Conservation (phyloP, 225 moss, liverwort and hornwort genomes). For the Lunularia cruciata region DNA sequence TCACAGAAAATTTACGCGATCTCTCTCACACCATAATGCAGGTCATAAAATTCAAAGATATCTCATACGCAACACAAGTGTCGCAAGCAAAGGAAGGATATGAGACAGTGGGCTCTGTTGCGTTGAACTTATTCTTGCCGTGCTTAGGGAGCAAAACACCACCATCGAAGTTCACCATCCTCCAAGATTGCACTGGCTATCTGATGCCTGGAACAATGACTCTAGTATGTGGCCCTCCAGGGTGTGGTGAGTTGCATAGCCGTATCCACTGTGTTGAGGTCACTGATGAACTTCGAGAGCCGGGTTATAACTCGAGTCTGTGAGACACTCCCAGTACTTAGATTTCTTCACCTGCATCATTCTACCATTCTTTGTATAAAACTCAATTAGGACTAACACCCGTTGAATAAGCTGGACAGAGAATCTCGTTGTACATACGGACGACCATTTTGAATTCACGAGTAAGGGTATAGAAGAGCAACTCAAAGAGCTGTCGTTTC, state of each 20-base stretch:
- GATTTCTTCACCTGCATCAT: too few relatives aligned
- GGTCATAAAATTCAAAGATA: conserved; percentile 74
- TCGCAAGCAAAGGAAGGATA: conserved; percentile 58
- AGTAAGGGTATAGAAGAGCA: too few relatives aligned
- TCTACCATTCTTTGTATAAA: too few relatives aligned
- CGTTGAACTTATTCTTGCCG: conserved; percentile 56
- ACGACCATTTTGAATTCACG: too few relatives aligned
- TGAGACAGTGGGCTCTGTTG: conserved; percentile 69
- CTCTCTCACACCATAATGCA: conserved; percentile 26
- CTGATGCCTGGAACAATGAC: conserved; percentile 92
- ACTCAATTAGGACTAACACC: too few relatives aligned
- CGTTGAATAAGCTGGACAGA: too few relatives aligned
- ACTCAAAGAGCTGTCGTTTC: not conserved
- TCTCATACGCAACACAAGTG: conserved; percentile 62
- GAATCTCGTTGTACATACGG: too few relatives aligned
- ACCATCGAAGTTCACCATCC: conserved; percentile 62
- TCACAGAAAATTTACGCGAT: not conserved
- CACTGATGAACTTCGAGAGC: too few relatives aligned
- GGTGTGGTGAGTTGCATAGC: conserved; percentile 63
- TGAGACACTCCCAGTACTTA: too few relatives aligned
- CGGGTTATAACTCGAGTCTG: too few relatives aligned
- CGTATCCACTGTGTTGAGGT: too few relatives aligned
- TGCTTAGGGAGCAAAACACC: conserved; percentile 50
- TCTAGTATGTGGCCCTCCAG: conserved; percentile 86
- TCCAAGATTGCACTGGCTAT: conserved; percentile 84